A percentile compares a stretch with the other conserved stretches of the same genome.
phyloP scores from a whole-genome alignment of 2,329 filamentous ascomycete species.

The Hymenoscyphus fraxineus region DNA sequence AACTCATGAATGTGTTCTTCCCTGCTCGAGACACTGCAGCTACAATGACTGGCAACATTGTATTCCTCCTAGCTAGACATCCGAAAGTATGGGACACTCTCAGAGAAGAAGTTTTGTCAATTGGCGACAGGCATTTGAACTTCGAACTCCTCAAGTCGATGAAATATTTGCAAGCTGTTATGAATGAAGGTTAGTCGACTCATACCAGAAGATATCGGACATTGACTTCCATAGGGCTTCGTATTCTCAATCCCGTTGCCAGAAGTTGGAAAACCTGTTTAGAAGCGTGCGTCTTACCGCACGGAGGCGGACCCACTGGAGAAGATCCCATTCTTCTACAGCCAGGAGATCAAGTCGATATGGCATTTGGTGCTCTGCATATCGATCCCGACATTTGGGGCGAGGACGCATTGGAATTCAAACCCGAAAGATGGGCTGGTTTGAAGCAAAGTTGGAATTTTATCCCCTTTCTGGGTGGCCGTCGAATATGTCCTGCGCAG shows the following conservation, averaged over 20 bases:
- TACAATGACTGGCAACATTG: conserved; percentile 38
- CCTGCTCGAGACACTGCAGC: conserved; percentile 41
- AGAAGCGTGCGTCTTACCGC: neutral
- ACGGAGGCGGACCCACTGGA: conserved; percentile 5
- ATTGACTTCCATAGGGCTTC: conserved; percentile 27
- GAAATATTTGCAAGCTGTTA: conserved; percentile 50
- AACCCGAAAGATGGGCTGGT: conserved; percentile 5
- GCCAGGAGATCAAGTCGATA: conserved; percentile 4
- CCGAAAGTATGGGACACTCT: conserved; percentile 40
- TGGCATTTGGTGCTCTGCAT: conserved; percentile 2
- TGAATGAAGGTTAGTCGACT: conserved; percentile 50
- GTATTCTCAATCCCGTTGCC: neutral
- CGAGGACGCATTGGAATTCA: neutral
- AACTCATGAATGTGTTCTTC: conserved; percentile 35
- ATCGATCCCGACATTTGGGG: conserved; percentile 11
- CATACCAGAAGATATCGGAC: neutral
- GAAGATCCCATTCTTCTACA: conserved; percentile 1
- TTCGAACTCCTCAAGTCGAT: conserved; percentile 47
- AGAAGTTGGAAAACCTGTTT: conserved; percentile 7
- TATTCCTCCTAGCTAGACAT: conserved; percentile 49
- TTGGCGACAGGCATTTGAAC: conserved; percentile 38
- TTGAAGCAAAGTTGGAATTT: conserved; percentile 10
- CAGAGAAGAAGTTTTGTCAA: conserved; percentile 40
- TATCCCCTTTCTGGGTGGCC: conserved; percentile 9
- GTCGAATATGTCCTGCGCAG: conserved; percentile 9